These are phyloP conservation scores for Ziziphus jujuba DNA, from an alignment of 306 rosid genomes.

Conservation along the genomic window DNA sequence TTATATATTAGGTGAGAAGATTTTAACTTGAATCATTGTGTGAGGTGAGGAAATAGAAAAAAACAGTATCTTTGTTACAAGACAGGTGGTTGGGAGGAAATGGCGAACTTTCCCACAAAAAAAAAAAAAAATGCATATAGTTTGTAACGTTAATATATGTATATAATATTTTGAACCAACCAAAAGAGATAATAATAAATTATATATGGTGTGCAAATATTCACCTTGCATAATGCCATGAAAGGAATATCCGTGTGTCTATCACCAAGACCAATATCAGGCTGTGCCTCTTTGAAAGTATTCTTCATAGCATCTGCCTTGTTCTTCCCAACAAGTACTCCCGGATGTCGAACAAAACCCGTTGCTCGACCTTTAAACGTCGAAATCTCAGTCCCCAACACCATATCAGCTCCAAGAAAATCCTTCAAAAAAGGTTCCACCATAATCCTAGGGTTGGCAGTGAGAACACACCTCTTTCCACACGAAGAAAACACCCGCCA, in stretches of 20 bases:
- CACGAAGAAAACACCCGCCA: slow-evolving; percentile 81
- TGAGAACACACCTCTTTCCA: slow-evolving; percentile 56
- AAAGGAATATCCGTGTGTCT: slow-evolving; percentile 70
- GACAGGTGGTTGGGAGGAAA: too few relatives aligned
- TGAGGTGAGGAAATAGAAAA: too few relatives aligned
- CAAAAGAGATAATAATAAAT: too few relatives aligned
- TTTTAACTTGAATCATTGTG: too few relatives aligned
- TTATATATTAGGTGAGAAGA: too few relatives aligned
- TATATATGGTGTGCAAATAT: not conserved
- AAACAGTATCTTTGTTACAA: too few relatives aligned
- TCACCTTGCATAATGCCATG: slow-evolving; percentile 78
- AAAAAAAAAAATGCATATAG: too few relatives aligned
- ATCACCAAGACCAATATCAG: slow-evolving; percentile 82
- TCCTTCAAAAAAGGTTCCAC: slow-evolving; percentile 79
- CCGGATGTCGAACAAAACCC: slow-evolving; percentile 52
- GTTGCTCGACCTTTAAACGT: slow-evolving; percentile 62
- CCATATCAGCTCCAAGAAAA: slow-evolving; percentile 62
- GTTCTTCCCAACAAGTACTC: slow-evolving; percentile 67
- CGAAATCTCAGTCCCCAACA: slow-evolving; percentile 65
- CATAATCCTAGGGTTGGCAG: slow-evolving; percentile 81
- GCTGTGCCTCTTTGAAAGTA: slow-evolving; percentile 47
- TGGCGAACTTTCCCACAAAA: too few relatives aligned
- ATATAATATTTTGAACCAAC: not conserved
- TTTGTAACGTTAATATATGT: not conserved
- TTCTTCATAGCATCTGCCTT: slow-evolving; percentile 56